phyloP scores from a whole-genome alignment of 108 stramenopile genomes.

The Fistulifera pelliculosa region DNA sequence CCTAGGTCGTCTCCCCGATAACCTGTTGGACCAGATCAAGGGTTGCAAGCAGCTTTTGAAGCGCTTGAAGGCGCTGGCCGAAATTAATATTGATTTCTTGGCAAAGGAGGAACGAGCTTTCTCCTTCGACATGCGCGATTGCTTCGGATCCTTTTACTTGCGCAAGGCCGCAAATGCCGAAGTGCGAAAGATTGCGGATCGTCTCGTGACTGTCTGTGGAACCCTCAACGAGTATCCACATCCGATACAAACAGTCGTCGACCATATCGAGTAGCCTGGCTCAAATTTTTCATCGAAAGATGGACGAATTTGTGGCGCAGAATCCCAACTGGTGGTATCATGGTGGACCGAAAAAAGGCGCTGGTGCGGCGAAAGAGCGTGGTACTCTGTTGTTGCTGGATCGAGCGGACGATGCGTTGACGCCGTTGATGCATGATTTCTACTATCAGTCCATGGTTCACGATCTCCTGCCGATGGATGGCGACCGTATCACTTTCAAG shows the following conservation, averaged over 20 bases:
- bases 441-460: constrained; percentile 97
- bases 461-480: constrained; percentile 81
- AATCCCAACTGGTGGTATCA: constrained; percentile 86
- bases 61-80: constrained; percentile 73
- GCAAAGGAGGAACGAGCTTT: constrained; percentile 81
- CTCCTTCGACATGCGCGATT: constrained; percentile 72
- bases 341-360: constrained; percentile 53
- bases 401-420: constrained; percentile 85
- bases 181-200: constrained; percentile 48
- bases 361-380: constrained; percentile 36
- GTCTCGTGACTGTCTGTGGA: constrained; percentile 92
- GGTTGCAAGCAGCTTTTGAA: constrained; percentile 72
- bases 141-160: constrained; percentile 39
- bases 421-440: constrained; percentile 97
- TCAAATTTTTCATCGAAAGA: constrained; percentile 67
- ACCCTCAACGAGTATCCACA: constrained; percentile 97
- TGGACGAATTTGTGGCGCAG: constrained; percentile 70
- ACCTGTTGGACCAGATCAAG: constrained; percentile 68
- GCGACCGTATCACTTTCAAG: constrained; percentile 75
- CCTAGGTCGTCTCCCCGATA: constrained; percentile 57
- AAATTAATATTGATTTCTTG: constrained; percentile 93
- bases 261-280: constrained; percentile 58
- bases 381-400: constrained; percentile 88
- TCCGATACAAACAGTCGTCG: constrained; percentile 71
- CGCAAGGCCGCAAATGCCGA: constrained; percentile 16